Evolutionary conservation across 495 filamentous ascomycete species (phyloP).

Genomic region (Hypoxylon lienhwacheense): DNA sequence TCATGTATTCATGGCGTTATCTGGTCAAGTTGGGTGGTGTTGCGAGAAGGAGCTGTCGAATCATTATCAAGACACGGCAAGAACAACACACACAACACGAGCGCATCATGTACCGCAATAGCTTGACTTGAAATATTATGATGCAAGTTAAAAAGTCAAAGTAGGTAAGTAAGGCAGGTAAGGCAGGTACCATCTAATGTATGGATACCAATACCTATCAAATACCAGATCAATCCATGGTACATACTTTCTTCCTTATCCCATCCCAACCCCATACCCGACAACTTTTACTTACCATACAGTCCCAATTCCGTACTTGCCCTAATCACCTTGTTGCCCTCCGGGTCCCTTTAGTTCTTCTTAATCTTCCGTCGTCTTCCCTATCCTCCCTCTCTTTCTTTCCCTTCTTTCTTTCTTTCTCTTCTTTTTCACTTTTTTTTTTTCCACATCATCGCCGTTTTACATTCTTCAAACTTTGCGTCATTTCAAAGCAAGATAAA

Average conservation of each 20-base stretch:
- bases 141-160: too few relatives aligned
- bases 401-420: background rate
- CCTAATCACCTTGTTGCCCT: constrained; percentile 30
- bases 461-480: constrained; percentile 1
- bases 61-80: constrained; percentile 17
- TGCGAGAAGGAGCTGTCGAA: constrained; percentile 22
- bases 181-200: too few relatives aligned
- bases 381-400: constrained; percentile 9
- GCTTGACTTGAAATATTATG: too few relatives aligned
- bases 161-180: too few relatives aligned
- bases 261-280: too few relatives aligned
- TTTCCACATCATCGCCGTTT: background rate
- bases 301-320: constrained; percentile 25
- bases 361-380: constrained; percentile 28
- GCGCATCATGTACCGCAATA: too few relatives aligned
- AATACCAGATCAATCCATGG: too few relatives aligned
- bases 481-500: background rate
- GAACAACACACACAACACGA: constrained; percentile 25
- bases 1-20: constrained; percentile 24
- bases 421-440: background rate
- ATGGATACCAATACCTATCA: too few relatives aligned
- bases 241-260: too few relatives aligned
- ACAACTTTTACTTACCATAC: too few relatives aligned
- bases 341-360: constrained; percentile 1
- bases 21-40: constrained; percentile 25